Percentiles rank a stretch among this genome's conserved stretches.
These are phyloP conservation scores for Bipolaris oryzae DNA, from an alignment of 2,329 filamentous ascomycete genomes.

Conservation along the genomic window DNA sequence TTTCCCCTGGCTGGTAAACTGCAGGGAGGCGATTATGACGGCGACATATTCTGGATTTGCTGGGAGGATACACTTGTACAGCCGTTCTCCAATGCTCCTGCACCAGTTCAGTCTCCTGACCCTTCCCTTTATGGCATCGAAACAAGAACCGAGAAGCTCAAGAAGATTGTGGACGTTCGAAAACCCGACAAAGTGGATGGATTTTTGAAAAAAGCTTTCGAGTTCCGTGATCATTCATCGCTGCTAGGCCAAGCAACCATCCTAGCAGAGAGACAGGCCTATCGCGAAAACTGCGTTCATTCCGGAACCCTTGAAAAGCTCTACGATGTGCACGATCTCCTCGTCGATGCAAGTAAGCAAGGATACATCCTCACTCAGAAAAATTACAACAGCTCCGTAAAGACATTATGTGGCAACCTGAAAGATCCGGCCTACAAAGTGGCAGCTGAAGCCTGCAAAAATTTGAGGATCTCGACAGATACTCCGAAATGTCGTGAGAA, in stretches of 20 bases:
- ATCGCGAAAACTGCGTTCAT: slow-evolving; percentile 49
- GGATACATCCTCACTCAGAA: slow-evolving; percentile 56
- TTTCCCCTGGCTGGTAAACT: slow-evolving; percentile 71
- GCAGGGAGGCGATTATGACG: slow-evolving; percentile 82
- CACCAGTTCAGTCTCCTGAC: slow-evolving; percentile 55
- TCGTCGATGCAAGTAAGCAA: slow-evolving; percentile 55
- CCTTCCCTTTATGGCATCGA: slow-evolving; percentile 57
- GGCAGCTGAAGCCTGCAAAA: slow-evolving; percentile 36
- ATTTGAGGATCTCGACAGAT: slow-evolving; percentile 21
- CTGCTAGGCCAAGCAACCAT: slow-evolving; percentile 69
- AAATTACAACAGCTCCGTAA: slow-evolving; percentile 58
- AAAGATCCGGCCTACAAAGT: slow-evolving; percentile 48
- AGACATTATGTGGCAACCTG: slow-evolving; percentile 59
- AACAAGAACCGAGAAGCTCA: slow-evolving; percentile 57
- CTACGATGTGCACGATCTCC: slow-evolving; percentile 52
- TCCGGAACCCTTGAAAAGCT: slow-evolving; percentile 32
- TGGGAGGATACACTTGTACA: slow-evolving; percentile 71
- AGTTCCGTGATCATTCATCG: slow-evolving; percentile 62
- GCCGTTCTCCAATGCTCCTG: slow-evolving; percentile 68
- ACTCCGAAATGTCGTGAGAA: slow-evolving; percentile 25
- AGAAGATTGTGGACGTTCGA: slow-evolving; percentile 48
- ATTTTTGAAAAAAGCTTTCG: slow-evolving; percentile 62
- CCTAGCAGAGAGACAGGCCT: slow-evolving; percentile 68
- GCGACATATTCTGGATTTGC: slow-evolving; percentile 77
- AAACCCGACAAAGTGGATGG: slow-evolving; percentile 43